phyloP scores from a whole-genome alignment of 345 rosid species.

The Citrus sinensis region DVS_A1.0 CM039169.1:5598501-5599000 shows the following conservation, averaged over 20 bases:
- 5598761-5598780: constrained; percentile 87
- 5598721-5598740: constrained; percentile 79
- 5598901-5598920: constrained; percentile 87
- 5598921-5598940: constrained; percentile 98
- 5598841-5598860: constrained; percentile 92
- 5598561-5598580: constrained; percentile 96
- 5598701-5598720: constrained; percentile 78
- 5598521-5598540: constrained; percentile 74
- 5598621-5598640: constrained; percentile 95
- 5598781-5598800: constrained; percentile 90
- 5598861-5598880: constrained; percentile 91
- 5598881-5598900: constrained; percentile 84
- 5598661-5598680: constrained; percentile 74
- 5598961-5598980: constrained; percentile 92
- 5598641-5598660: constrained; percentile 90
- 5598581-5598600: constrained; percentile 83
- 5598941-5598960: constrained; percentile 72
- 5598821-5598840: constrained; percentile 82
- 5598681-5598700: constrained; percentile 64
- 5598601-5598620: constrained; percentile 78
- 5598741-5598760: constrained; percentile 84
- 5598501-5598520: constrained; percentile 83
- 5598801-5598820: constrained; percentile 85
- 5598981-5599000: constrained; percentile 88
- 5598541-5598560: constrained; percentile 48